phyloP scores from a whole-genome alignment of 306 rosid species.

The Prunus dulcis region DNA sequence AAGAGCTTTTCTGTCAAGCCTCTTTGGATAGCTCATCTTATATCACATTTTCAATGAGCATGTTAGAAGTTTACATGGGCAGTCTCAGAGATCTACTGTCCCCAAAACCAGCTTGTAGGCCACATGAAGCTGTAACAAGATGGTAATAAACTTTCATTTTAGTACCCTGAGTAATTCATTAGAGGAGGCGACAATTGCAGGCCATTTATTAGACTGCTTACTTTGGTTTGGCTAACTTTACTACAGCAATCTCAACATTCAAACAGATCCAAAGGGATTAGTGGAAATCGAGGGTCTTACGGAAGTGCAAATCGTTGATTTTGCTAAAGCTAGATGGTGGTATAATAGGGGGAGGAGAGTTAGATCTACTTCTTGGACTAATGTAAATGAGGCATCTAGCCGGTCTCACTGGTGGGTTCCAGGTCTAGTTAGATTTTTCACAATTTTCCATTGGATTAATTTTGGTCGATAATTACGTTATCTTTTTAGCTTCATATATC shows the following conservation, averaged over 20 bases:
- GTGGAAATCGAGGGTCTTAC: constrained; percentile 91
- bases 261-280: constrained; percentile 80
- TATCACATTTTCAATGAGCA: constrained; percentile 75
- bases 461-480: constrained; percentile 81
- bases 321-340: constrained; percentile 86
- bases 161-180: not conserved
- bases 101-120: constrained; percentile 51
- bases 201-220: constrained; percentile 19
- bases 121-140: constrained; percentile 47
- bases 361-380: constrained; percentile 92
- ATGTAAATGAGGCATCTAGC: constrained; percentile 90
- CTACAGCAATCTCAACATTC: constrained; percentile 88
- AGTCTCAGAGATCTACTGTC: constrained; percentile 73
- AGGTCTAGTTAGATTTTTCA: constrained; percentile 35
- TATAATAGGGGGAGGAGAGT: constrained; percentile 72
- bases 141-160: constrained; percentile 43
- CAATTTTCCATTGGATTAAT: constrained; percentile 44
- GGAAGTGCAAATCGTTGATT: constrained; percentile 69
- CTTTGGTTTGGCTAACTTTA: constrained; percentile 17
- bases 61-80: constrained; percentile 98
- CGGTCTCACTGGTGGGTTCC: constrained; percentile 95
- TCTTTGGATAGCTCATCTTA: constrained; percentile 44
- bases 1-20: constrained; percentile 67
- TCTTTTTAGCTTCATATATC: constrained; percentile 95
- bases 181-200: not conserved